Percentiles rank a stretch among this genome's conserved stretches.
These are phyloP conservation scores for Nakazawaea sp. DNA, from an alignment of 805 yeast genomes.

Conservation along the genomic window DNA sequence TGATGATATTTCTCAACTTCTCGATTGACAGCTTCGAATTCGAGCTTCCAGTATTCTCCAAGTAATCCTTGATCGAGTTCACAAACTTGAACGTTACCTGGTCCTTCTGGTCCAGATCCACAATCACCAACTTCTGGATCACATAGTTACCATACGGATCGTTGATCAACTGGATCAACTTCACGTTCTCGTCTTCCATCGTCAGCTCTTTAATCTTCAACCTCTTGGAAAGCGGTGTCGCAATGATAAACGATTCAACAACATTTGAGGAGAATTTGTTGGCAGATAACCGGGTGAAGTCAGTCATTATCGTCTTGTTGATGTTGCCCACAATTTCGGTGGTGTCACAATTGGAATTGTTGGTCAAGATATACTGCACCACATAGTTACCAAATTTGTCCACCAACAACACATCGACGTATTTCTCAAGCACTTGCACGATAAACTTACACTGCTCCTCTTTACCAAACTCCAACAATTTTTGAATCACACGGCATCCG, in stretches of 20 bases:
- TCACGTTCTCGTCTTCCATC: constrained; percentile 45
- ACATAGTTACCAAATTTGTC: constrained; percentile 98
- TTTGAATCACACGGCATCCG: constrained; percentile 95
- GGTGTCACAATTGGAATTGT: constrained; percentile 57
- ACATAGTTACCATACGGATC: constrained; percentile 98
- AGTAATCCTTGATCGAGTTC: constrained; percentile 1
- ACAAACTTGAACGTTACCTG: constrained; percentile 5
- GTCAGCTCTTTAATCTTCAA: constrained; percentile 40
- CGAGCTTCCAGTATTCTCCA: constrained; percentile 4
- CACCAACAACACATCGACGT: constrained; percentile 71
- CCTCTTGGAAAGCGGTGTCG: constrained; percentile 43
- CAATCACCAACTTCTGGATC: constrained; percentile 75
- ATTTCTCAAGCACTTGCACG: constrained; percentile 64
- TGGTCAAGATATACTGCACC: constrained; percentile 88
- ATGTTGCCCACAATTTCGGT: constrained; percentile 62
- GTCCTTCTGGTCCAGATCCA: constrained; percentile 2
- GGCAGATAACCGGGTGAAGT: constrained; percentile 68
- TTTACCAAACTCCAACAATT: constrained; percentile 76
- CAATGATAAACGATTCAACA: constrained; percentile 83
- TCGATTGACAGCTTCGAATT: constrained; percentile 11
- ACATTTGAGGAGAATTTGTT: constrained; percentile 98
- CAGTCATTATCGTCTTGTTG: constrained; percentile 42
- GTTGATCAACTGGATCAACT: constrained; percentile 86
- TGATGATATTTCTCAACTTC: constrained; percentile 9
- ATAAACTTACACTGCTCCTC: constrained; percentile 59